Evolutionary conservation across 768 basidiomycete species (phyloP).

Genomic region (Mycena indigotica): DNA sequence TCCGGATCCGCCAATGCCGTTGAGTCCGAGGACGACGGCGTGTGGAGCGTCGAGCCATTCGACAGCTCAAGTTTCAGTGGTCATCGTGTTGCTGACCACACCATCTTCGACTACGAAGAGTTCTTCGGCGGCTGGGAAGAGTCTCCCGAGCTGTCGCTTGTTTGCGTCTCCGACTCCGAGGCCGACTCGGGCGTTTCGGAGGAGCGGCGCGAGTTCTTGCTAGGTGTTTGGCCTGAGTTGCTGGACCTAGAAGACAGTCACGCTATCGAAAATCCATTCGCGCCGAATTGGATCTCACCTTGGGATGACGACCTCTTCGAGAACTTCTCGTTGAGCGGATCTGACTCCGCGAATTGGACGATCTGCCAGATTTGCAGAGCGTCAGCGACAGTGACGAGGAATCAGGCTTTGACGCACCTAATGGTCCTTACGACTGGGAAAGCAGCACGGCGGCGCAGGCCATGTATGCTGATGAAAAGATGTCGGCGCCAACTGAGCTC

Average conservation of each 20-base stretch:
- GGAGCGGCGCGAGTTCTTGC: too few relatives aligned
- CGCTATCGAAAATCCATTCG: background rate
- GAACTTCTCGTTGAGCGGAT: background rate
- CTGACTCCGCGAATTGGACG: background rate
- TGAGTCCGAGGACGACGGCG: conserved; percentile 18
- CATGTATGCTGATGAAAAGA: background rate
- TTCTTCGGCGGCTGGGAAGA: background rate
- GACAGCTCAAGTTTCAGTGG: background rate
- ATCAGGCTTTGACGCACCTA: background rate
- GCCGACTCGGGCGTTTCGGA: too few relatives aligned
- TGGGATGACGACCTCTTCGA: background rate
- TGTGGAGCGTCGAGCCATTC: conserved; percentile 1
- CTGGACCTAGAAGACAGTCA: background rate
- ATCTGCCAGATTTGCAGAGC: background rate
- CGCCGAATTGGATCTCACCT: background rate
- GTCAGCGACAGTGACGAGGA: background rate
- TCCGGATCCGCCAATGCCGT: conserved; percentile 11
- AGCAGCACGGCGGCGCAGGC: too few relatives aligned
- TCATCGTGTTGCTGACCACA: background rate
- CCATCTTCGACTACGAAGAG: background rate
- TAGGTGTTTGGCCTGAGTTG: background rate
- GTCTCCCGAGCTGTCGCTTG: background rate
- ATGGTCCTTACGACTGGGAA: background rate
- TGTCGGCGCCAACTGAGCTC: conserved; percentile 21
- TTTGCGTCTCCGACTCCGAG: background rate